Evolutionary conservation across 2,329 filamentous ascomycete species (phyloP), one percentile per base, ranked within the genome.

Genomic region (Ophiostoma sp.): DNA sequence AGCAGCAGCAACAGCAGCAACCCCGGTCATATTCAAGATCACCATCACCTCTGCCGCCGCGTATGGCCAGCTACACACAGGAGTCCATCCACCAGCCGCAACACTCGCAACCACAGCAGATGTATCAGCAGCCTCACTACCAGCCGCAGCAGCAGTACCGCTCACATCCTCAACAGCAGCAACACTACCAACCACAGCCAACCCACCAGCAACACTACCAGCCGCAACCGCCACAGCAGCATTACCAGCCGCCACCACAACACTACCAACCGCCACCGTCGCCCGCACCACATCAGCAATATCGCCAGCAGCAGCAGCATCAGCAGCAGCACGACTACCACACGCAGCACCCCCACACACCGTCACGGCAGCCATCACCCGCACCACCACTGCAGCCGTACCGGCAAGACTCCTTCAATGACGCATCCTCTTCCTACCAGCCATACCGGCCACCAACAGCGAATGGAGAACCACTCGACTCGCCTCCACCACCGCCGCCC

Each of bases 401-500:
- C 23, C 72, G 71, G 20, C 72, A 73, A 33, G 72, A 73, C 54
- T 4, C 74, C 72, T 62, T 72, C 39, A n/a, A 70, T 73, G 11
- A 72, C 73, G 23, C 71, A 48, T 48, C 44, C 73, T 4, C 48
- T 70, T n/a, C 70, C 69, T 73, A 75, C 41, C 73, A 74, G 70
- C 72, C 74, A 0, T 74, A 76, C 62, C 75, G 75, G 39, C 69
- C 70, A n/a, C 33, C 65, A 35, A 41, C 35, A 2, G 48, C 35
- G 7, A 23, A 13, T 5, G 65, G 23, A n/a, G 62, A 69, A n/a
- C 68, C 83, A 64, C 80, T 81, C 52, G 84, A 86, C 57, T 87
- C 87, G 27, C 90, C 93, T 23, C 93, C 93, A 7, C 93, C 93
- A 8, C 93, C 93, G 1, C 89, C 93, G 1, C 93, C 94, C 0